phyloP scores from a whole-genome alignment of 805 yeast species.

The Wickerhamiella galacta region DNA sequence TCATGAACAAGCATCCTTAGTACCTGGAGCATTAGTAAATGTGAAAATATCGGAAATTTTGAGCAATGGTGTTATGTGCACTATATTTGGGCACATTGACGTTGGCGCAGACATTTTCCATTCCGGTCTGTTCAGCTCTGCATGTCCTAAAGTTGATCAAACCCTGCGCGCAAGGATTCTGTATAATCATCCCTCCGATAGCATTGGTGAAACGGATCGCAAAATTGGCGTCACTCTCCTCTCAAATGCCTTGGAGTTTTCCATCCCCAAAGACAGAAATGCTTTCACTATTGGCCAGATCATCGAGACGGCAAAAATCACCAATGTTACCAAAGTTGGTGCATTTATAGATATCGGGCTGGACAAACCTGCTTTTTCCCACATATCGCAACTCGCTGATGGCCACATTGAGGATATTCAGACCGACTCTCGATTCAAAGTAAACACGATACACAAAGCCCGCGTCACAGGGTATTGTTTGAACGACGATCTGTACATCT shows the following conservation, averaged over 20 bases:
- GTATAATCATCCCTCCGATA: slow-evolving; percentile 14
- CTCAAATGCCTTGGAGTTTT: slow-evolving; percentile 33
- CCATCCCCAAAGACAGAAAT: slow-evolving; percentile 10
- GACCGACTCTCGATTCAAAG: slow-evolving; percentile 26
- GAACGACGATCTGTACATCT: slow-evolving; percentile 46
- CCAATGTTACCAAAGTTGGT: slow-evolving; percentile 31
- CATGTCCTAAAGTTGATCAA: slow-evolving; percentile 1
- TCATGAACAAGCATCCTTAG: slow-evolving; percentile 35
- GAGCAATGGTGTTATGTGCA: slow-evolving; percentile 49
- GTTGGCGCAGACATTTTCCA: slow-evolving; percentile 60
- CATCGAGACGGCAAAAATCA: slow-evolving; percentile 39
- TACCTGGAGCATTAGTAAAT: slow-evolving; percentile 74
- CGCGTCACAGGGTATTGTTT: slow-evolving; percentile 57
- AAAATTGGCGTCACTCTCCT: slow-evolving; percentile 47
- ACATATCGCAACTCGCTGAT: slow-evolving; percentile 45
- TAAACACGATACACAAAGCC: slow-evolving; percentile 56
- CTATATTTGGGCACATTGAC: slow-evolving; percentile 56
- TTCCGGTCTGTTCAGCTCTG: slow-evolving; percentile 28
- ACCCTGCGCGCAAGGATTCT: slow-evolving; percentile 9
- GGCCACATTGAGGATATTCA: slow-evolving; percentile 22
- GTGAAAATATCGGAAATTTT: slow-evolving; percentile 47
- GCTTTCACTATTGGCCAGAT: slow-evolving; percentile 68
- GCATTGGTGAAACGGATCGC: slow-evolving; percentile 29
- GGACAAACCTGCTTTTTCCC: slow-evolving; percentile 52
- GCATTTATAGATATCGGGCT: slow-evolving; percentile 31